These are phyloP conservation scores for Heimioporus retisporus DNA, from an alignment of 1,284 basidiomycete genomes.

Conservation along the genomic window DNA sequence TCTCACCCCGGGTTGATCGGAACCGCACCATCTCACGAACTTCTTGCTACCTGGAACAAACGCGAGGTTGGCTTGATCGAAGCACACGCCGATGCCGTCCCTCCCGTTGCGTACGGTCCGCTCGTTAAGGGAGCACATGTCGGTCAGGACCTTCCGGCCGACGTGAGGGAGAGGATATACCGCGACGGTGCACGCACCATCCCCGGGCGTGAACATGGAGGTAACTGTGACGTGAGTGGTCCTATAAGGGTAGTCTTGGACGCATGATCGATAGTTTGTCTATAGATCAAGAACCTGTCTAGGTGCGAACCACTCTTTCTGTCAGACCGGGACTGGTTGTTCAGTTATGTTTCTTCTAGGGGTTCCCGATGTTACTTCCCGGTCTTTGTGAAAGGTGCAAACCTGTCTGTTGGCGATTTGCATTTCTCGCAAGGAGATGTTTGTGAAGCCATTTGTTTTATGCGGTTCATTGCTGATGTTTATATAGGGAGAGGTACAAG, in stretches of 20 bases:
- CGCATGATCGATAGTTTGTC: slow-evolving; percentile 9
- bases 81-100: slow-evolving; percentile 62
- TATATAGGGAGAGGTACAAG: slow-evolving; percentile 62
- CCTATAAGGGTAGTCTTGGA: slow-evolving; percentile 2
- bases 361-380: slow-evolving; percentile 83
- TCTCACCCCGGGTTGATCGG: slow-evolving; percentile 84
- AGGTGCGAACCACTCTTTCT: slow-evolving; percentile 47
- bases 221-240: slow-evolving; percentile 77
- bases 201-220: slow-evolving; percentile 85
- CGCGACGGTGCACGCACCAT: slow-evolving; percentile 80
- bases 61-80: slow-evolving; percentile 78
- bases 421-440: slow-evolving; percentile 89
- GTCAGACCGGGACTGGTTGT: neutral
- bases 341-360: slow-evolving; percentile 38
- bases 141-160: slow-evolving; percentile 67
- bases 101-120: slow-evolving; percentile 77
- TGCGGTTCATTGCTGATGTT: slow-evolving; percentile 6
- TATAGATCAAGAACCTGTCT: slow-evolving; percentile 79
- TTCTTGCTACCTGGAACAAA: slow-evolving; percentile 80
- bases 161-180: slow-evolving; percentile 65
- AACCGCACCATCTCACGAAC: slow-evolving; percentile 78
- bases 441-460: slow-evolving; percentile 30
- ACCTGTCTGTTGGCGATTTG: slow-evolving; percentile 82
- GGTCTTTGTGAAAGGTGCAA: slow-evolving; percentile 81
- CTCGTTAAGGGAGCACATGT: slow-evolving; percentile 73